Percentiles rank a stretch among this genome's conserved stretches.
Evolutionary conservation across 805 yeast genomes (phyloP).

Genomic region (Phaffomyces antillensis): DNA sequence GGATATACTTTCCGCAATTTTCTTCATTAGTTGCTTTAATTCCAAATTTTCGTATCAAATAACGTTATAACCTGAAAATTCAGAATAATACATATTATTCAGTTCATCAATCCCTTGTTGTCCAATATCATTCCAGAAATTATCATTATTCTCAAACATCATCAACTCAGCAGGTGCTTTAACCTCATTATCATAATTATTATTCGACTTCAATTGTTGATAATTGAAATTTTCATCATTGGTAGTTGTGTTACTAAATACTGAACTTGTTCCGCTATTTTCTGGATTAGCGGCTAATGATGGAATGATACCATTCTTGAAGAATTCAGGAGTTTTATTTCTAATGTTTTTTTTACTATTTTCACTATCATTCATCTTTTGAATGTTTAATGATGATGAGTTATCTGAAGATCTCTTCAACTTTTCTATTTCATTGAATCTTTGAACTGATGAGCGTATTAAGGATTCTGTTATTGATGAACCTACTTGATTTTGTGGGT

Average conservation of each 20-base stretch:
- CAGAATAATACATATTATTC: slow-evolving; percentile 22
- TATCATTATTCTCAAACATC: slow-evolving; percentile 12
- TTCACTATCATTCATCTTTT: not conserved
- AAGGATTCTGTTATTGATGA: slow-evolving; percentile 12
- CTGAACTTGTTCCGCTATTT: not conserved
- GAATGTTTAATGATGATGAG: not conserved
- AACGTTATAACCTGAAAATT: slow-evolving; percentile 22
- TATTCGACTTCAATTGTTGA: too few species aligned
- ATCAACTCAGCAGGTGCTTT: slow-evolving; percentile 14
- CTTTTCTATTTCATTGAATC: slow-evolving; percentile 10
- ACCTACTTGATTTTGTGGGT: slow-evolving; percentile 18
- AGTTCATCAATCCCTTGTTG: slow-evolving; percentile 22
- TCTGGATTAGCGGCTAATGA: slow-evolving; percentile 8
- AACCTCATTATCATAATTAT: not conserved
- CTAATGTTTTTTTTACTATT: not conserved
- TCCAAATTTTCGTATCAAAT: slow-evolving; percentile 1
- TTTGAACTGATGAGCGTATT: slow-evolving; percentile 7
- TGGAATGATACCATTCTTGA: slow-evolving; percentile 6
- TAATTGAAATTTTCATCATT: not conserved
- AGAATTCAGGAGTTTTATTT: not conserved
- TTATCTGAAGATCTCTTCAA: not conserved
- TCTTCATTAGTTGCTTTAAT: not conserved
- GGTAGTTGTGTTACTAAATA: not conserved
- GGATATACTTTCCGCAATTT: not conserved
- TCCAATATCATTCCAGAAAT: slow-evolving; percentile 23